phyloP scores from a whole-genome alignment of 352 stramenopile species.

The Phytophthora palmivora region DNA sequence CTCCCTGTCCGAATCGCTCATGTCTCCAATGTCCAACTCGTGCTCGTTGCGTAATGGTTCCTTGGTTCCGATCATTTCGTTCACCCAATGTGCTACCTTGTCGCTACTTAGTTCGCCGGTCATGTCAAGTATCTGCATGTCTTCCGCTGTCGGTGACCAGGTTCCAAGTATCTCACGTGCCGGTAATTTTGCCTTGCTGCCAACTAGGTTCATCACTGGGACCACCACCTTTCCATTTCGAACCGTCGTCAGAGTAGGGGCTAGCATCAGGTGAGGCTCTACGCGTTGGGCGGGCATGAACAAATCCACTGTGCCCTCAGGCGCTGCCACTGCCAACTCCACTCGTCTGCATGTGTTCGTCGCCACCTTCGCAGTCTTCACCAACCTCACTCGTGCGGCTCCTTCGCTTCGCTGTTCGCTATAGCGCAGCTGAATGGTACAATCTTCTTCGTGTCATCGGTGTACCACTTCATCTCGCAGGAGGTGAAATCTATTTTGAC shows the following conservation, averaged over 20 bases:
- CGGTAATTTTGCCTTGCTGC: background rate
- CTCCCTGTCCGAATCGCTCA: conserved; percentile 3
- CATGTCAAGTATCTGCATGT: conserved; percentile 8
- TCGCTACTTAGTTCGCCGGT: background rate
- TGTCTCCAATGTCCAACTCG: conserved; percentile 6
- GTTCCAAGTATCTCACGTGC: conserved; percentile 1
- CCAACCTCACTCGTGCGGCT: background rate
- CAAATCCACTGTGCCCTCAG: conserved; percentile 2
- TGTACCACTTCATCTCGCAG: conserved; percentile 27
- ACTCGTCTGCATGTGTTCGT: conserved; percentile 4
- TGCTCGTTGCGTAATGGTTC: conserved; percentile 7
- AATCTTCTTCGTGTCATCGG: background rate
- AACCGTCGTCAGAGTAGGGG: conserved; percentile 10
- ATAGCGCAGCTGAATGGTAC: conserved; percentile 2
- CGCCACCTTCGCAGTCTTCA: background rate
- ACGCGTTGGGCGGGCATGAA: background rate
- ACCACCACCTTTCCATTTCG: background rate
- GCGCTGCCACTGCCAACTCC: conserved; percentile 5
- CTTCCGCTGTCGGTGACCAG: background rate
- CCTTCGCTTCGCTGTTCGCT: background rate
- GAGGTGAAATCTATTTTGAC: conserved; percentile 19
- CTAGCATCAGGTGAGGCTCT: conserved; percentile 6
- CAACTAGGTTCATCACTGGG: conserved; percentile 6
- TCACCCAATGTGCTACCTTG: background rate
- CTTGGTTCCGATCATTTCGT: background rate